Evolutionary conservation across 2,329 filamentous ascomycete genomes (phyloP), one percentile per base, ranked within the genome.

Genomic region (Aspergillus sergii): DNA sequence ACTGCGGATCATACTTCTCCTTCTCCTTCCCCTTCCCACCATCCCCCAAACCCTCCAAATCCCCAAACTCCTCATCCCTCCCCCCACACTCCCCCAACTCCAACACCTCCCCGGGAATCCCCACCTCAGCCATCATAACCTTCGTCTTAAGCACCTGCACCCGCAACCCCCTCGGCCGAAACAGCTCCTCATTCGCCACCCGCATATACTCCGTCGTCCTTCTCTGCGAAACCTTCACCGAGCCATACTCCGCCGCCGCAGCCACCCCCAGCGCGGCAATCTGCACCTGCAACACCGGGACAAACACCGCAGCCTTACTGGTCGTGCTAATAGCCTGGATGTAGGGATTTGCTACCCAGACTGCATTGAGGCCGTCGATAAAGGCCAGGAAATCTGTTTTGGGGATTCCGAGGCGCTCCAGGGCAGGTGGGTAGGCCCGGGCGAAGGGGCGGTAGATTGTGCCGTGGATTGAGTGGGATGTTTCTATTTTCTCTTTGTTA

Each of bases 341-440:
- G 12, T 72, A 73, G 14, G 77, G 73, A 54, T 82, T 80, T 1
- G 88, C 87, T 12, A 89, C 88, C 2, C 84, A 87, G 43, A 83
- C 81, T 2, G 87, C 84, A 60, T 80, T 80, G 10, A 80, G 69
- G 26, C 70, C 70, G 66, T 80, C 78, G 62, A 80, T 69, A 64
- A 77, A 78, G 19, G 71, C 64, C 10, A 79, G 59, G 50, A 76
- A 70, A 69, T 66, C 62, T 11, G 62, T 26, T 3, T 39, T 28
- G 39, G 50, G 14, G 58, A 68, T 66, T 11, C 53, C 56, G 23
- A 50, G 56, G 5, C 21, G 4, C 1, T 57, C 12, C 1, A 66
- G 54, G 10, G 48, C 23, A 23, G 66, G 62, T 6, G 62, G 14
- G 57, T 64, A 62, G 26, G 64, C 64, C 46, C 66, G 66, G 2